These are phyloP conservation scores for Macrocybe gigantea DNA, from an alignment of 768 basidiomycete species.

Conservation along the genomic window DNA sequence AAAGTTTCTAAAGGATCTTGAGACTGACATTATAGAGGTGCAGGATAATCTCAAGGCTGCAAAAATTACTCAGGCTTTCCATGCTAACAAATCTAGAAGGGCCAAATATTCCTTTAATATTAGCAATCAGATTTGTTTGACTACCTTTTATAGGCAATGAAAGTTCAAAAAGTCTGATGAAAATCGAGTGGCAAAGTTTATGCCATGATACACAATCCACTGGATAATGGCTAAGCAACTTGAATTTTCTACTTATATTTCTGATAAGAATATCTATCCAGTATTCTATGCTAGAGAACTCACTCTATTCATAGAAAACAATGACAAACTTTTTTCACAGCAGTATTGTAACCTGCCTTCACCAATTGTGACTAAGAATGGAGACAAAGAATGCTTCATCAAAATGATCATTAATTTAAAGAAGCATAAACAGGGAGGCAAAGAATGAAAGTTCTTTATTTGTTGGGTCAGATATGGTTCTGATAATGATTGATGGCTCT, in stretches of 20 bases:
- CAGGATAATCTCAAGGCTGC: neutral
- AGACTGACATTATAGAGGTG: neutral
- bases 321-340: no score
- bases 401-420: no score
- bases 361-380: no score
- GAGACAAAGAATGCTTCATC: no score
- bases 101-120: no score
- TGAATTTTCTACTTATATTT: conserved; percentile 14
- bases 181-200: conserved; percentile 32
- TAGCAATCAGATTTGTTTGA: conserved; percentile 25
- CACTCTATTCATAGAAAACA: neutral
- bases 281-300: neutral
- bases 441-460: no score
- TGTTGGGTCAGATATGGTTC: no score
- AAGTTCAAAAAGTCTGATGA: conserved; percentile 19
- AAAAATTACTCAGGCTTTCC: neutral
- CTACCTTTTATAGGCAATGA: conserved; percentile 13
- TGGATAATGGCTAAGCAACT: conserved; percentile 11
- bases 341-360: no score
- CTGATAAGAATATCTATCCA: conserved; percentile 4
- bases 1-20: neutral
- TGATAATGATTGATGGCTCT: no score
- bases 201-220: conserved; percentile 23
- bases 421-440: no score
- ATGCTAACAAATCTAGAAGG: neutral